Percentiles rank a stretch among this genome's conserved stretches.
Evolutionary conservation across 257 asterid species (phyloP).

Genomic region (Prunella vulgaris): DNA sequence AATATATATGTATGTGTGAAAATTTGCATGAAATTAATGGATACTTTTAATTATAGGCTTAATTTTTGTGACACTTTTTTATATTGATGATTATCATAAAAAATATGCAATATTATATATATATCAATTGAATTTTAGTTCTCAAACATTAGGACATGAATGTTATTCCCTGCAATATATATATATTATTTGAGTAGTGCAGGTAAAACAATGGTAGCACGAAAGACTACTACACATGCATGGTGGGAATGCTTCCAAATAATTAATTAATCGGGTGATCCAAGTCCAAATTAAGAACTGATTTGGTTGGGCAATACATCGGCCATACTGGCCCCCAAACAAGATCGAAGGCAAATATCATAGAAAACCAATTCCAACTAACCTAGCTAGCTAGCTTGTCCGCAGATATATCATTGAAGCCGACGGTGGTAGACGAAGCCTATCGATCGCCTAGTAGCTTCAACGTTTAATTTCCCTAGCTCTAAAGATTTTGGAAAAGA

Average conservation of each 20-base stretch:
- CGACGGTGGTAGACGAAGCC: slow-evolving; percentile 91
- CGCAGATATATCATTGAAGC: slow-evolving; percentile 80
- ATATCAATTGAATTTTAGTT: no score
- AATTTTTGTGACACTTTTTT: no score
- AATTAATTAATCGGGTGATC: slow-evolving; percentile 61
- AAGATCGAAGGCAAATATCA: slow-evolving; percentile 48
- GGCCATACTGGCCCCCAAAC: slow-evolving; percentile 85
- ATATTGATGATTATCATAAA: no score
- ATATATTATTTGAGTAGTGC: no score
- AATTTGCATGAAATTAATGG: no score
- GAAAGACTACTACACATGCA: slow-evolving; percentile 68
- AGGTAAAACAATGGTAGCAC: slow-evolving; percentile 82
- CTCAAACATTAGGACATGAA: no score
- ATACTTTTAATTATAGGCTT: no score
- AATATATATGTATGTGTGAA: no score
- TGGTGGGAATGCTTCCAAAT: slow-evolving; percentile 73
- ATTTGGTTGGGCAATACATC: slow-evolving; percentile 83
- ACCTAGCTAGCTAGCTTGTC: no score
- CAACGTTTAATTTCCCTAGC: slow-evolving; percentile 48
- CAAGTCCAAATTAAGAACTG: slow-evolving; percentile 94
- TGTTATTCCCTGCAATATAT: no score
- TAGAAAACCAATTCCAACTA: not conserved
- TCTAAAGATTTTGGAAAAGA: slow-evolving; percentile 82
- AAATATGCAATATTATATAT: no score
- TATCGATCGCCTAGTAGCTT: slow-evolving; percentile 69